A percentile compares a stretch with the other conserved stretches of the same genome.
Evolutionary conservation across 2,329 filamentous ascomycete genomes (phyloP).

Genomic region (Arthrobotrys entomopaga): DNA sequence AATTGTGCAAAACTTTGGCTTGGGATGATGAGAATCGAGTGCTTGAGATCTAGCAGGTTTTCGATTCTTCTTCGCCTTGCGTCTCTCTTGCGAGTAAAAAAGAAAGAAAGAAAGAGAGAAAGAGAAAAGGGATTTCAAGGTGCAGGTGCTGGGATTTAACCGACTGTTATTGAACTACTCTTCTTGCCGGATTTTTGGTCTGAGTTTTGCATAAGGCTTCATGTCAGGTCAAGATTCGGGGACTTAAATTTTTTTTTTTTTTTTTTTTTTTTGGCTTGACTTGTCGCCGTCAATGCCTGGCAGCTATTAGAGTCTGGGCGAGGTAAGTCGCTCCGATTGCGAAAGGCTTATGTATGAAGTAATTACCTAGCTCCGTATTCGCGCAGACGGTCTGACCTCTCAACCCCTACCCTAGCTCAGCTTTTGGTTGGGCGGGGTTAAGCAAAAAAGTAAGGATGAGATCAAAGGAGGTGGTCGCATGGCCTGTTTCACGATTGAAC

Average conservation of each 20-base stretch:
- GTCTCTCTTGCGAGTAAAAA: slow-evolving; percentile 9
- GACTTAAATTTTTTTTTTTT: slow-evolving; percentile 45
- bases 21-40: slow-evolving; percentile 1
- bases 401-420: slow-evolving; percentile 8
- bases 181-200: slow-evolving; percentile 4
- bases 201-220: slow-evolving; percentile 27
- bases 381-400: slow-evolving; percentile 34
- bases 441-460: slow-evolving; percentile 19
- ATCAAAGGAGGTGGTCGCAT: slow-evolving; percentile 40
- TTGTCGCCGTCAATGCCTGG: slow-evolving; percentile 35
- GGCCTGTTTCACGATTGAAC: slow-evolving; percentile 28
- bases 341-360: slow-evolving; percentile 41
- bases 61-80: slow-evolving; percentile 15
- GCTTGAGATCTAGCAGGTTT: slow-evolving; percentile 5
- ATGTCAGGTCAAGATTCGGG: slow-evolving; percentile 29
- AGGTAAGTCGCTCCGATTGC: slow-evolving; percentile 49
- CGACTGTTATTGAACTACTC: slow-evolving; percentile 27
- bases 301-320: too few relatives aligned
- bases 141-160: slow-evolving; percentile 52
- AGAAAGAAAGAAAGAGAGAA: too few relatives aligned
- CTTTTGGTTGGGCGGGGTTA: slow-evolving; percentile 31
- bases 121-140: slow-evolving; percentile 41
- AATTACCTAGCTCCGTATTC: slow-evolving; percentile 24
- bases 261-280: too few relatives aligned
- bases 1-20: slow-evolving; percentile 42